Evolutionary conservation across 805 yeast genomes (phyloP).

Genomic region (Ogataea sp.): DNA sequence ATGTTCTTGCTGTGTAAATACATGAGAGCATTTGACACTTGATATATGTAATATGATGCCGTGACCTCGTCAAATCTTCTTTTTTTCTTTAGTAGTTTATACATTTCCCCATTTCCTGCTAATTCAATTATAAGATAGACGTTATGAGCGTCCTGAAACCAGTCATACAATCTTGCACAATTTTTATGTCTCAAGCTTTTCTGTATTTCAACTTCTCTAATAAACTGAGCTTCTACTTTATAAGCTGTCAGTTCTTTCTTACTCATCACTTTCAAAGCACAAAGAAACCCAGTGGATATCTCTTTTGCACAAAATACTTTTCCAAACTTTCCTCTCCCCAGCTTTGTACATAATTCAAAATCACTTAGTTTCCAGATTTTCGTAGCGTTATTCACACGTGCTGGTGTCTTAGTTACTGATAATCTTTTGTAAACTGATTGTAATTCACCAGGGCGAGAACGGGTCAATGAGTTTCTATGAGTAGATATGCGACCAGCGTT

Average conservation of each 20-base stretch:
- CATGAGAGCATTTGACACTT: conserved; percentile 71
- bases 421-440: neutral
- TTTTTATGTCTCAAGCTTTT: conserved; percentile 70
- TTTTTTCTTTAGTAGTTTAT: conserved; percentile 56
- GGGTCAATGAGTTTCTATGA: neutral
- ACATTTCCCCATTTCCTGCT: conserved; percentile 80
- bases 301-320: conserved; percentile 85
- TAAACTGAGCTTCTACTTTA: conserved; percentile 76
- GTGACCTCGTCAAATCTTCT: conserved; percentile 63
- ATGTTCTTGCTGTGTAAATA: conserved; percentile 75
- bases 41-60: conserved; percentile 75
- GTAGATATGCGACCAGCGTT: neutral
- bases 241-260: conserved; percentile 68
- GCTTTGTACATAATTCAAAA: conserved; percentile 78
- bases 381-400: conserved; percentile 3
- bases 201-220: conserved; percentile 90
- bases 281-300: conserved; percentile 62
- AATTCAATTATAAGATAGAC: conserved; percentile 84
- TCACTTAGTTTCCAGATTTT: conserved; percentile 31
- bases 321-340: conserved; percentile 94
- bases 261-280: conserved; percentile 89
- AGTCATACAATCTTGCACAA: conserved; percentile 74
- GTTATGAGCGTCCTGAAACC: conserved; percentile 72
- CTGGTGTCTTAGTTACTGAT: neutral
- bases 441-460: neutral